phyloP scores from a whole-genome alignment of 1,139 yeast genomes.

The Yamadazyma triangularis region DNA sequence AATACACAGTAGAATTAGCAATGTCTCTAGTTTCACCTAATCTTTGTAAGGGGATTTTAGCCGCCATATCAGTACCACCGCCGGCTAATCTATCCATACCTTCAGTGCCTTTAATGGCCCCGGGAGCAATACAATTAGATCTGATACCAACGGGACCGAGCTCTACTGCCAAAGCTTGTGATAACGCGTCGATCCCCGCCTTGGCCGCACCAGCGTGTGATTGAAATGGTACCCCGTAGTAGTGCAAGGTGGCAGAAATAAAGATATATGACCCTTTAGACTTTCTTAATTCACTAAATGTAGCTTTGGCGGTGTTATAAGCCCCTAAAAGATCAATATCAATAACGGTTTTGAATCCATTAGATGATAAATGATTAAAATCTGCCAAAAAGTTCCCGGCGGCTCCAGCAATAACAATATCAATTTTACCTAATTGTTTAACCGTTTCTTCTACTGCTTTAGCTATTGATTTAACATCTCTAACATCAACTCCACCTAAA shows the following conservation, averaged over 20 bases:
- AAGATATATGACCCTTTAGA: conserved; percentile 75
- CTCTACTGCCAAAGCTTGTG: conserved; percentile 83
- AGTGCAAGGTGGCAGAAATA: conserved; percentile 88
- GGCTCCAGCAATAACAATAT: conserved; percentile 90
- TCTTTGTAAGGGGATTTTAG: conserved; percentile 70
- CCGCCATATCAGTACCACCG: conserved; percentile 28
- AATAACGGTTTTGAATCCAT: conserved; percentile 86
- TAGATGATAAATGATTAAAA: conserved; percentile 71
- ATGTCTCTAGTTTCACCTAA: conserved; percentile 73
- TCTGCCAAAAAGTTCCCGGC: conserved; percentile 91
- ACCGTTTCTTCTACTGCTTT: conserved; percentile 67
- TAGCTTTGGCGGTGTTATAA: conserved; percentile 83
- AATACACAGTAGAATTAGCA: conserved; percentile 81
- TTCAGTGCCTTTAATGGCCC: conserved; percentile 80
- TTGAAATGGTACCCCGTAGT: conserved; percentile 88
- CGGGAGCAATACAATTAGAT: conserved; percentile 86
- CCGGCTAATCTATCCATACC: conserved; percentile 62
- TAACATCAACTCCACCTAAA: conserved; percentile 71
- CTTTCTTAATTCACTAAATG: conserved; percentile 59
- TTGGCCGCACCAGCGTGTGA: conserved; percentile 92
- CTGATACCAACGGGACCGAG: conserved; percentile 86
- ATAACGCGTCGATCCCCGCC: conserved; percentile 89
- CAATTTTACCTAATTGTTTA: conserved; percentile 64
- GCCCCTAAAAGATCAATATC: conserved; percentile 86
- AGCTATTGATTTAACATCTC: conserved; percentile 56